Conservation (phyloP, 805 yeast genomes). For the Starmerella floris region DNA sequence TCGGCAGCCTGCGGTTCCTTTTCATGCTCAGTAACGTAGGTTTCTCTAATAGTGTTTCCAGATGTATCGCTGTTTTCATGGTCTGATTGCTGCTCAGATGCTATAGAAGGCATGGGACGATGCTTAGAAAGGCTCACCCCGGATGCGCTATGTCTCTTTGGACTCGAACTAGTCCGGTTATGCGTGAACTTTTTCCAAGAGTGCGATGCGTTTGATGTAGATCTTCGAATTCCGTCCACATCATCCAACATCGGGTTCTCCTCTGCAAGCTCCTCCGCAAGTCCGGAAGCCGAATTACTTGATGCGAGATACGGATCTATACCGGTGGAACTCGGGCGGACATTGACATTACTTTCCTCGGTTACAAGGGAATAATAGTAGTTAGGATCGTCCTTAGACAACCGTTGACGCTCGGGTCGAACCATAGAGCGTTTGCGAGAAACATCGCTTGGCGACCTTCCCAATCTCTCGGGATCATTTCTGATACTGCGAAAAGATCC, state of each 20-base stretch:
- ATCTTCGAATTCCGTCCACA: constrained; percentile 1
- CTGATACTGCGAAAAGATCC: constrained; percentile 13
- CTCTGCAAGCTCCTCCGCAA: constrained; percentile 3
- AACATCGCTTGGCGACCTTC: constrained; percentile 14
- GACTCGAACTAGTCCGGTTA: neutral
- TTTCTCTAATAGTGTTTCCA: no score
- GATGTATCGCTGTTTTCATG: neutral
- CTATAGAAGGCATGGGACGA: neutral
- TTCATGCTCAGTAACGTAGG: neutral
- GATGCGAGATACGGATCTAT: constrained; percentile 37
- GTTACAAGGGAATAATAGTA: constrained; percentile 42
- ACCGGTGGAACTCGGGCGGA: constrained; percentile 60
- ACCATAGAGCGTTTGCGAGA: constrained; percentile 55
- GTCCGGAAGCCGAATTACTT: constrained; percentile 5
- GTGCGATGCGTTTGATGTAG: constrained; percentile 1
- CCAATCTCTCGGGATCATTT: constrained; percentile 7
- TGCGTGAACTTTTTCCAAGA: constrained; percentile 1
- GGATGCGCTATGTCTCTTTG: neutral
- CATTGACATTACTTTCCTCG: constrained; percentile 31
- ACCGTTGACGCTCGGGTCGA: constrained; percentile 66
- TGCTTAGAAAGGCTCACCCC: neutral
- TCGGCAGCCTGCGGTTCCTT: constrained; percentile 13
- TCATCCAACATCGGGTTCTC: constrained; percentile 1
- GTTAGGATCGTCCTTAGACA: constrained; percentile 56
- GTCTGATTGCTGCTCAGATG: neutral